A percentile compares a stretch with the other conserved stretches of the same genome.
Evolutionary conservation across 495 filamentous ascomycete genomes (phyloP).

Genomic region (Amniculicola lignicola): DNA sequence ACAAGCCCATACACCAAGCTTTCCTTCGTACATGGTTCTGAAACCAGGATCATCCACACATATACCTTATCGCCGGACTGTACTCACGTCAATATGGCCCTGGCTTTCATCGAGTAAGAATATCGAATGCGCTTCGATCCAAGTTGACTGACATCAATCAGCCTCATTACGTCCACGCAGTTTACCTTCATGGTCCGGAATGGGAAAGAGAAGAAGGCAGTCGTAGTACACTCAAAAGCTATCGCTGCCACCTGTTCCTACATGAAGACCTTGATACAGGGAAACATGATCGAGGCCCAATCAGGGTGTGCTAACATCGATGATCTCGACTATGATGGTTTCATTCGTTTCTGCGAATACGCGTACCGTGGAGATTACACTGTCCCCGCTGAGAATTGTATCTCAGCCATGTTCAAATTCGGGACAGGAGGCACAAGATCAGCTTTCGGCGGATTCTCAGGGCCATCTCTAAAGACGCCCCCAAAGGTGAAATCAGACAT

Average conservation of each 20-base stretch:
- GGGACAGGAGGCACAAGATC: too few species aligned
- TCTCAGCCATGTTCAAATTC: neutral
- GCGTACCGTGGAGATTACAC: slow-evolving; percentile 13
- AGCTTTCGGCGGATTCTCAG: too few species aligned
- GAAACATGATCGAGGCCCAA: neutral
- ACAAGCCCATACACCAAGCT: too few species aligned
- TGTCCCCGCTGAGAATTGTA: too few species aligned
- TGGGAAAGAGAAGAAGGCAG: neutral
- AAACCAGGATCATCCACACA: too few species aligned
- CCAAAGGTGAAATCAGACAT: neutral
- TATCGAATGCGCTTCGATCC: too few species aligned
- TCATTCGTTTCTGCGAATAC: slow-evolving; percentile 11
- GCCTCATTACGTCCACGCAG: neutral
- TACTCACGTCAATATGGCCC: slow-evolving; percentile 19
- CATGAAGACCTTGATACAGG: neutral
- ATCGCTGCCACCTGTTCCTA: neutral
- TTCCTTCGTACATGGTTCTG: too few species aligned
- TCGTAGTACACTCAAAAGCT: neutral
- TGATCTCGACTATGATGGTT: slow-evolving; percentile 1
- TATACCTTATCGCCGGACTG: too few species aligned
- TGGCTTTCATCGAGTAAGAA: slow-evolving; percentile 19
- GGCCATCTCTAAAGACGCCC: too few species aligned
- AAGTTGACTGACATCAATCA: neutral
- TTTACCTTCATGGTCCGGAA: slow-evolving; percentile 10
- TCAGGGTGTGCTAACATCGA: neutral